Conservation (phyloP, 768 basidiomycete genomes). For the Hypsizygus marmoreus region DNA sequence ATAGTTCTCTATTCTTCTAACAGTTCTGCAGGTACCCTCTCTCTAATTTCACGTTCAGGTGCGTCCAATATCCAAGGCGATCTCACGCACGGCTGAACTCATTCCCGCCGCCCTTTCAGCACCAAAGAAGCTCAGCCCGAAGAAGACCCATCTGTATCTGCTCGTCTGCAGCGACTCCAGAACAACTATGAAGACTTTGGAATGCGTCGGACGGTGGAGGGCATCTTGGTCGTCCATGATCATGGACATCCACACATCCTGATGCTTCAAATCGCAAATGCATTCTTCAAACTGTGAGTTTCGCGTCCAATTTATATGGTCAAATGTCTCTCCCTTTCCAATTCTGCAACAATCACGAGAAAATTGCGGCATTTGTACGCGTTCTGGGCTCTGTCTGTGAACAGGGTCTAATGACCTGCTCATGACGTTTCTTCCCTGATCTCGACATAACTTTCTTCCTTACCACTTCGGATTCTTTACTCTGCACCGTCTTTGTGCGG, state of each 20-base stretch:
- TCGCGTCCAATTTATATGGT: conserved; percentile 1
- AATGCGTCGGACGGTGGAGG: conserved; percentile 94
- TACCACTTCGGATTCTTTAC: no score
- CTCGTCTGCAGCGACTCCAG: conserved; percentile 90
- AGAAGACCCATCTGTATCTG: conserved; percentile 95
- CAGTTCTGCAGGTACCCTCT: conserved; percentile 64
- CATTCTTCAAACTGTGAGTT: conserved; percentile 97
- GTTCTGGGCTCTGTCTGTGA: not conserved
- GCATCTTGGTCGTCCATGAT: conserved; percentile 88
- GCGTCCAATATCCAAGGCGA: not conserved
- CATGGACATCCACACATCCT: conserved; percentile 97
- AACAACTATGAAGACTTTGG: conserved; percentile 98
- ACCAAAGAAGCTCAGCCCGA: conserved; percentile 97
- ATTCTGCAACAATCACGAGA: not conserved
- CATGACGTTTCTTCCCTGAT: no score
- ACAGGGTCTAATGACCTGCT: no score
- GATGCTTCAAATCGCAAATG: conserved; percentile 98
- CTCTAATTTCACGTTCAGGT: conserved; percentile 94
- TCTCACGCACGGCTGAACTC: not conserved
- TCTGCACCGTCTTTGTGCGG: no score
- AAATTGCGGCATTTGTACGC: not conserved
- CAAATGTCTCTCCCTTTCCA: conserved; percentile 3
- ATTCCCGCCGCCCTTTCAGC: conserved; percentile 39
- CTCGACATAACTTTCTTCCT: no score
- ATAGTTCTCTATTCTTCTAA: not conserved